Percentiles rank a stretch among this genome's conserved stretches.
phyloP scores from a whole-genome alignment of 495 filamentous ascomycete species.

The Neurospora sublineolata region DNA sequence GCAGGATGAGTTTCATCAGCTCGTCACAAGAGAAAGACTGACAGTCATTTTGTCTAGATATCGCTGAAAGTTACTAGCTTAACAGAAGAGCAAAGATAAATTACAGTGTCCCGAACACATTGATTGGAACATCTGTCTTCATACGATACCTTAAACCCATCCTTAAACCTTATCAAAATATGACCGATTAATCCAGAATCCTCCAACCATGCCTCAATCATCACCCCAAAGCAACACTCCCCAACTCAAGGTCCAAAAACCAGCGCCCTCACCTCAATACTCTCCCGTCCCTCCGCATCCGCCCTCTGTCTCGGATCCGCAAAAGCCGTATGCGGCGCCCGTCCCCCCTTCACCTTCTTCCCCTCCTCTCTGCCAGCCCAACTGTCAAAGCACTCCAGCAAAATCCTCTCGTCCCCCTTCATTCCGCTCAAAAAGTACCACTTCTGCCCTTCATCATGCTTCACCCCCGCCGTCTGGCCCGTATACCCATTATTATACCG shows the following conservation, averaged over 20 bases:
- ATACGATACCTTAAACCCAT: background rate
- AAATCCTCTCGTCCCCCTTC: constrained; percentile 57
- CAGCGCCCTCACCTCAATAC: constrained; percentile 77
- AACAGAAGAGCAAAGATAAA: background rate
- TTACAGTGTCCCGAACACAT: background rate
- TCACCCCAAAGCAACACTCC: background rate
- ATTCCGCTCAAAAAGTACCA: constrained; percentile 79
- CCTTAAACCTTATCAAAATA: background rate
- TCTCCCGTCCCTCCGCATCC: constrained; percentile 55
- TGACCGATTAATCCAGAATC: background rate
- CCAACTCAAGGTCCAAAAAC: constrained; percentile 56
- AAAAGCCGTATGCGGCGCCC: constrained; percentile 78
- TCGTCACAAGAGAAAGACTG: background rate
- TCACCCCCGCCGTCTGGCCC: constrained; percentile 69
- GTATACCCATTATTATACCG: constrained; percentile 53
- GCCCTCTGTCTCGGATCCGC: constrained; percentile 53
- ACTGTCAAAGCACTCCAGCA: constrained; percentile 76
- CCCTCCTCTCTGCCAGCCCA: constrained; percentile 23
- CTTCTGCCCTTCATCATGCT: constrained; percentile 43
- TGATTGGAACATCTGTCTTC: background rate
- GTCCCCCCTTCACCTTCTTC: constrained; percentile 42
- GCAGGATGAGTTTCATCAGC: background rate
- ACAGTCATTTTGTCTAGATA: background rate
- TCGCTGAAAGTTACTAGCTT: background rate
- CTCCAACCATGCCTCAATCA: background rate